Base-by-base conservation (phyloP, 164 flowering plant genomes). In the Malania oleifera region DNA sequence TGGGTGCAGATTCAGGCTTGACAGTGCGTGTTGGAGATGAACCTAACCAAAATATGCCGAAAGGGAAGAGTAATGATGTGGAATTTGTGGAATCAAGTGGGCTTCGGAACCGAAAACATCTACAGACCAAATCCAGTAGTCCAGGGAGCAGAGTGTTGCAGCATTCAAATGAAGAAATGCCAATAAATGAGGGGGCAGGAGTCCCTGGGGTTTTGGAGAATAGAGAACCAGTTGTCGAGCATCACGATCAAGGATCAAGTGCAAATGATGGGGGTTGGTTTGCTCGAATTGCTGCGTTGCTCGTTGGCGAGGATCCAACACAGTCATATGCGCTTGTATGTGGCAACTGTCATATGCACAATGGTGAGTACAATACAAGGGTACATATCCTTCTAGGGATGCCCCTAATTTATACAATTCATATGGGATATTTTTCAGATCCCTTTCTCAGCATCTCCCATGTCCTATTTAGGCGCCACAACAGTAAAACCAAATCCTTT, bases 321-420 rank as follows among this genome's bases (percentile, higher is more conserved):
- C 29, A 50, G 0, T 50, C 53, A 23, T 50, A 23, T 50, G 53
- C 53, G 7, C 53, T 50, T 17, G 24, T 50, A 11, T 50, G 53
- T 17, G 29, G 53, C 53, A 50, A 50, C 53, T 50, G 53, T 12
- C 53, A 50, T 17, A 50, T 50, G 28, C 53, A 50, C 53, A 50
- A 50, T 15, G 53, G 53, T 50, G 22, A 43, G 46, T 43, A 43
- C 0, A 0, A 4, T 0, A 11, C 6, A n/a, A n/a, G n/a, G n/a
- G n/a, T n/a, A n/a, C n/a, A n/a, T n/a, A n/a, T n/a, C n/a, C n/a
- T n/a, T n/a, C n/a, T n/a, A n/a, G n/a, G n/a, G n/a, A n/a, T n/a
- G n/a, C n/a, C n/a, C n/a, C n/a, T n/a, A n/a, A n/a, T n/a, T n/a
- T n/a, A n/a, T n/a, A n/a, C n/a, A n/a, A n/a, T n/a, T n/a, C n/a